Evolutionary conservation across 2,329 filamentous ascomycete species (phyloP).

Genomic region (Colletotrichum siamense): DNA sequence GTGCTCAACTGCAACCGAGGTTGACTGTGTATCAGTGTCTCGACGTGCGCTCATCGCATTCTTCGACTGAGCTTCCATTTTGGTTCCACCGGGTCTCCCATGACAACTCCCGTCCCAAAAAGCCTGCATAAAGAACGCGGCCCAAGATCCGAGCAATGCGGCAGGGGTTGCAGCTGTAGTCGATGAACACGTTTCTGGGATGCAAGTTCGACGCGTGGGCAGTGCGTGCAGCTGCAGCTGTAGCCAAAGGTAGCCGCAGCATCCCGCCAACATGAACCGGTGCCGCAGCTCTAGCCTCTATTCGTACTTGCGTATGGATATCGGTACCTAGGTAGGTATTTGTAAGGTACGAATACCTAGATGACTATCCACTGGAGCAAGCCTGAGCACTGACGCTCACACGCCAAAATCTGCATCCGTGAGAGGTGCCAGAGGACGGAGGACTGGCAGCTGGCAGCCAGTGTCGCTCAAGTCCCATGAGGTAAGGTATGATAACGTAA

Average conservation of each 20-base stretch:
- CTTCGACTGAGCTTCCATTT: not conserved
- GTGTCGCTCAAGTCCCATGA: not conserved
- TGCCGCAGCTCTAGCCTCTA: not conserved
- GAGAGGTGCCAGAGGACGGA: not conserved
- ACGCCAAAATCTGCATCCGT: not conserved
- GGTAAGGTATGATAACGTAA: not conserved
- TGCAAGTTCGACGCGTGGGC: conserved; percentile 16
- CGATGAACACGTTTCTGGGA: conserved; percentile 2
- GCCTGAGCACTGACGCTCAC: not conserved
- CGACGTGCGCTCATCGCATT: conserved; percentile 6
- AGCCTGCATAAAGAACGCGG: not conserved
- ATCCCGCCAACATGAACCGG: not conserved
- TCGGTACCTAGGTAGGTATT: too few relatives aligned
- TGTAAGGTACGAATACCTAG: not conserved
- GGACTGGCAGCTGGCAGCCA: not conserved
- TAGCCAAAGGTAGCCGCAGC: not conserved
- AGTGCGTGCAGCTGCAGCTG: not conserved
- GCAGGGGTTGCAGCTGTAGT: conserved; percentile 15
- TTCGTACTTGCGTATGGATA: not conserved
- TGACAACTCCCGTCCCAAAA: conserved; percentile 5
- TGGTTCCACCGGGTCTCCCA: conserved; percentile 4
- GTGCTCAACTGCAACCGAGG: not conserved
- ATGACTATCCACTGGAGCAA: not conserved
- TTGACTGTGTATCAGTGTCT: not conserved
- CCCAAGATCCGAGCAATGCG: not conserved